Evolutionary conservation across 2,329 filamentous ascomycete genomes (phyloP).

Genomic region (Alternaria hordeiaustralica): DNA sequence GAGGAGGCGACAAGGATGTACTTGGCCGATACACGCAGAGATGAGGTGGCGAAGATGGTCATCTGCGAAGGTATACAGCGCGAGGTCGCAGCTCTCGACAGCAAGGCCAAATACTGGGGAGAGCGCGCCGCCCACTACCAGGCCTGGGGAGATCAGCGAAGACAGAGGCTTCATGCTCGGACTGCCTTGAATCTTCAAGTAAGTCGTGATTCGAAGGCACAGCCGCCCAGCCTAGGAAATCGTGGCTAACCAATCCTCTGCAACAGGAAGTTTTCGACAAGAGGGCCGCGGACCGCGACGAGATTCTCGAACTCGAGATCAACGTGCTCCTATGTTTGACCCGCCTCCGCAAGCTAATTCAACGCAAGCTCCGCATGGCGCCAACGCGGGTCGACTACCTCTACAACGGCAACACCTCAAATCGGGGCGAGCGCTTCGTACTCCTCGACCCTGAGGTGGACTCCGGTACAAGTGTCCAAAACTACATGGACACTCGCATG

Average conservation of each 20-base stretch:
- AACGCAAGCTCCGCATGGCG: not conserved
- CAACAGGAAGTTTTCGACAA: not conserved
- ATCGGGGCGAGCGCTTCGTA: not conserved
- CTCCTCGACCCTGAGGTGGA: not conserved
- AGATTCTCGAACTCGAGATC: not conserved
- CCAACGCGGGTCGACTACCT: not conserved
- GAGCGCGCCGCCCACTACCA: not conserved
- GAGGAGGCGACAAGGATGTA: not conserved
- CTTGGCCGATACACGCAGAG: not conserved
- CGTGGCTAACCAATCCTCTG: not conserved
- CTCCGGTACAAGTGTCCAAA: too few species aligned
- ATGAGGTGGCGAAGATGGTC: not conserved
- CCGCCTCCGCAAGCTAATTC: not conserved
- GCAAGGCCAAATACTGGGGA: not conserved
- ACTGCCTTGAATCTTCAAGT: not conserved
- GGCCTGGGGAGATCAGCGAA: too few species aligned
- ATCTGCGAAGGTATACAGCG: not conserved
- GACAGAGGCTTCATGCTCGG: not conserved
- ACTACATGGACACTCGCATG: too few species aligned
- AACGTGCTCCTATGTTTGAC: not conserved
- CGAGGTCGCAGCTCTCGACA: not conserved
- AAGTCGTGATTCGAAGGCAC: not conserved
- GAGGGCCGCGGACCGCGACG: not conserved
- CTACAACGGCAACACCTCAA: not conserved
- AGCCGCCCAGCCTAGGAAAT: not conserved